Conservation (phyloP, 176 grass and related monocot species). For the Poa annua region DNA sequence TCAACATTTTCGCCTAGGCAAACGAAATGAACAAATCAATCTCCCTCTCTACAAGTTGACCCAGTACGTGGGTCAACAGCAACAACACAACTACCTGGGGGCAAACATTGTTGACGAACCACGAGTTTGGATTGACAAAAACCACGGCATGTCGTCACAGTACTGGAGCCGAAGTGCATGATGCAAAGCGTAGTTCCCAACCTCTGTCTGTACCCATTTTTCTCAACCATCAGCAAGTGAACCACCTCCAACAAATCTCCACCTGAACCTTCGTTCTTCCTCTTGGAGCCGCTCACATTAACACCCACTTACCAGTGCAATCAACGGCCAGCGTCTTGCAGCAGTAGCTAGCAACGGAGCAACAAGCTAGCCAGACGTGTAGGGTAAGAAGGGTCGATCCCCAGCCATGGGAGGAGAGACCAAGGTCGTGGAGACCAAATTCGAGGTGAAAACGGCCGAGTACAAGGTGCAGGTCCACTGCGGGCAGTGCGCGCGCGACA, state of each 20-base stretch:
- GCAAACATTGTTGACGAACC: background rate
- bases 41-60: background rate
- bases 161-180: background rate
- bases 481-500: slow-evolving; percentile 54
- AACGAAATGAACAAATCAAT: background rate
- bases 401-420: slow-evolving; percentile 27
- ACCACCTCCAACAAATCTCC: slow-evolving; percentile 74
- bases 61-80: slow-evolving; percentile 4
- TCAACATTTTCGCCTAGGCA: background rate
- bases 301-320: background rate
- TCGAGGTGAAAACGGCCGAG: slow-evolving; percentile 52
- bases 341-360: background rate
- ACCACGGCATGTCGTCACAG: background rate
- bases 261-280: background rate
- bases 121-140: slow-evolving; percentile 46
- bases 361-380: background rate
- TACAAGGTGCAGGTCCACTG: slow-evolving; percentile 87
- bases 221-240: slow-evolving; percentile 52
- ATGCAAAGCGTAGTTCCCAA: background rate
- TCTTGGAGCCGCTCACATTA: background rate
- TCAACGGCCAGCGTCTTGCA: background rate
- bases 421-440: slow-evolving; percentile 35
- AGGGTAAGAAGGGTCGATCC: background rate
- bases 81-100: slow-evolving; percentile 23
- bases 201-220: slow-evolving; percentile 1